Base-by-base conservation (phyloP, 139 green algal species). In the Picochlorum costavermella region DNA sequence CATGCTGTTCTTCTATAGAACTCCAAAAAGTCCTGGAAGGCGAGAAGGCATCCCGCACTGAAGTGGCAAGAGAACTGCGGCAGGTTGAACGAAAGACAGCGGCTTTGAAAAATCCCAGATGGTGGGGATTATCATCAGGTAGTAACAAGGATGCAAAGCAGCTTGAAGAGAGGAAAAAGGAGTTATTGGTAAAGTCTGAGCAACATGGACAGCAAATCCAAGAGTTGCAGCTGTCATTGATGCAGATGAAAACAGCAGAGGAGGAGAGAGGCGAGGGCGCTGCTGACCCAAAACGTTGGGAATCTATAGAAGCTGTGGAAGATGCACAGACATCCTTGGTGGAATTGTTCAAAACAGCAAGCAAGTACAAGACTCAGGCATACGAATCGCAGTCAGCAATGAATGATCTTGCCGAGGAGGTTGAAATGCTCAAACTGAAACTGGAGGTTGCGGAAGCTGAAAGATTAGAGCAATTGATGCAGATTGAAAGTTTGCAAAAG, bases 251-350 rank as follows among this genome's bases (percentile, higher is more conserved):
- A 63, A 20, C 50, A 13, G 76, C 85, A n/a, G 88, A 95, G 71
- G 83, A 94, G 55, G 68, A 71, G 1, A 31, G 43, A 5, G 81
- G 81, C 12, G 75, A 71, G 11, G 79, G 76, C 12, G 83, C 83
- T 14, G 77, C 74, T 13, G 83, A 92, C 36, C 77, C 71, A 13
- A 75, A 71, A 20, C 81, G 88, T 45, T 95, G 88, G 88, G 82
- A 67, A 10, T 79, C 76, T 23, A 55, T 94, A 25, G 75, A 77
- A 26, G 77, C 55, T 40, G 56, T 86, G 3, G 65, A 78, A 6
- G 84, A 95, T 69, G 79, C 74, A 5, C 77, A 79, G 3, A 77
- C 79, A 31, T 56, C 94, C 74, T 76, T 95, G 26, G 77, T 78
- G 36, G 76, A 79, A 5, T 43, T 88, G 25, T 95, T 95, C 79